phyloP scores from a whole-genome alignment of 176 grass and related monocot species.

The Olyra latifolia region DNA sequence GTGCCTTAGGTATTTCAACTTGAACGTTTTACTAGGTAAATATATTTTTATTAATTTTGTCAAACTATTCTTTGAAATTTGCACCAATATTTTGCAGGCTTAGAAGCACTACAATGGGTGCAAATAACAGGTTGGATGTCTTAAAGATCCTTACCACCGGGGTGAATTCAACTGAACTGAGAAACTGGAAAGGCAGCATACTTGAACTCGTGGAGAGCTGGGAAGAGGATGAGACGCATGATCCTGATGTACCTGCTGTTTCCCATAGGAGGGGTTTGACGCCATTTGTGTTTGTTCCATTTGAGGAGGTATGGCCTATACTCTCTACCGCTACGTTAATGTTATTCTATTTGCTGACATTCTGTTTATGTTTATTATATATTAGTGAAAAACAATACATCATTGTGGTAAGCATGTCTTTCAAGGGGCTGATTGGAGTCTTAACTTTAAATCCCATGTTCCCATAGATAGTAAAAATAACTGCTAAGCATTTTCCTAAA shows the following conservation, averaged over 20 bases:
- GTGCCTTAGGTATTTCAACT: conserved; percentile 62
- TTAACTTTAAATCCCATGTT: not conserved
- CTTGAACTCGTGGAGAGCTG: conserved; percentile 77
- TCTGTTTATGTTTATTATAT: not conserved
- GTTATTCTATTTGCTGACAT: not conserved
- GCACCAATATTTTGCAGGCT: conserved; percentile 46
- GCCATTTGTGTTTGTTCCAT: conserved; percentile 89
- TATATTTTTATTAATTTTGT: not conserved
- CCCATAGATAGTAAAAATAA: not conserved
- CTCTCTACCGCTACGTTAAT: not conserved
- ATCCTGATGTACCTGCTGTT: conserved; percentile 86
- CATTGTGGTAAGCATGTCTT: not conserved
- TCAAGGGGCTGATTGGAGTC: not conserved
- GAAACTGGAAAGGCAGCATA: conserved; percentile 62
- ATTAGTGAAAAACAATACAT: not conserved
- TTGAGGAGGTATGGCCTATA: conserved; percentile 66
- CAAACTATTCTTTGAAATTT: conserved; percentile 14
- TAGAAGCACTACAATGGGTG: conserved; percentile 76
- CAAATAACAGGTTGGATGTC: conserved; percentile 87
- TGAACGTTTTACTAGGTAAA: not conserved
- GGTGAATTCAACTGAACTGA: conserved; percentile 75
- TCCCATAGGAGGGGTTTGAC: conserved; percentile 82
- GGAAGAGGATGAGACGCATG: conserved; percentile 90
- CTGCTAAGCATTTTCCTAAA: not conserved
- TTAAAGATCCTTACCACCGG: conserved; percentile 88